Base-by-base conservation (phyloP, 805 yeast genomes). In the Teunomyces atbi region DNA sequence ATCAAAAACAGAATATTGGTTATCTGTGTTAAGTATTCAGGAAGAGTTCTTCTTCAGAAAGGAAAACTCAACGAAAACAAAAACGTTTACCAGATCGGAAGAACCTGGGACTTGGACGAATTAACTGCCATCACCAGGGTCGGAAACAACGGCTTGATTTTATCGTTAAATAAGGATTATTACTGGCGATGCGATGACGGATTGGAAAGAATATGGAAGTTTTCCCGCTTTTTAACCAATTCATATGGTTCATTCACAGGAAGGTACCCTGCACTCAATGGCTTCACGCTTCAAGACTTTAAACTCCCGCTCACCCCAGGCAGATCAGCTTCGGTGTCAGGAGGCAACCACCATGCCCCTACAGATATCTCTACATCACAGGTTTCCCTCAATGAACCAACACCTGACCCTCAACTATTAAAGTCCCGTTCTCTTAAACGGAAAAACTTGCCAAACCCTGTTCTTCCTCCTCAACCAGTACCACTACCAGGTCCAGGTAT, bases 71-170 rank as follows among this genome's bases (percentile, higher is more conserved):
- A 86, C 55, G 71, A 78, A 7, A 60, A 56, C 30, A 86, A 87
- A 54, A 84, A 86, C 1, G 64, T 83, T 1, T 81, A 86, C 56
- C 97, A 91, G 65, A 88, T 91, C 43, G 98, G 98, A 27, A 78
- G 97, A 58, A 86, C 96, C 2, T 91, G 98, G 98, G 83, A 81
- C 51, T 68, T 92, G 56, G 86, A 79, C 49, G 95, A 88, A 55
- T 69, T 92, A 52, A 62, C 73, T 3, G 63, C 65, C 36, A 63
- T 91, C 2, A 81, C 82, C 27, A 73, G 78, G 45, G 76, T 67
- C 21, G 76, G 76, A 10, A 76, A 73, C 2, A 76, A 79, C 42
- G 89, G 91, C 1, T 72, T 87, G 46, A 50, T 76, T 0, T 69
- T 86, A 44, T 70, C 71, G 13, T 73, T 92, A 60, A 86, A 86